Evolutionary conservation across 768 basidiomycete species (phyloP).

Genomic region (Pisolithus marmoratus): DNA sequence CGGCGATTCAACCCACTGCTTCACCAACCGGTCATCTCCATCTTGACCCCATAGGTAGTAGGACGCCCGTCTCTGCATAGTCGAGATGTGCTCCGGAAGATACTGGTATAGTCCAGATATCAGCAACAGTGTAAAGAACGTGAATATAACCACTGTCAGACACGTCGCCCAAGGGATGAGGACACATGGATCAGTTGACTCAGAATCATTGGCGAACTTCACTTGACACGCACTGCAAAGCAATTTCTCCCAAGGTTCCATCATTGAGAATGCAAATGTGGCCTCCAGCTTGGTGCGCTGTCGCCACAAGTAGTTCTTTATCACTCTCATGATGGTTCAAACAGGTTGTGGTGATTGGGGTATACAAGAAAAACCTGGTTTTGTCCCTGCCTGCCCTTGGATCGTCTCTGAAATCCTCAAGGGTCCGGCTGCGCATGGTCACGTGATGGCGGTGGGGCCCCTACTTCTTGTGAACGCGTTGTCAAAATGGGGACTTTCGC

Average conservation of each 20-base stretch:
- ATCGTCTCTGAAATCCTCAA: neutral
- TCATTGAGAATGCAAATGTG: conserved; percentile 54
- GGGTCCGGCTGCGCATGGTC: too few relatives aligned
- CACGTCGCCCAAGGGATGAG: neutral
- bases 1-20: conserved; percentile 21
- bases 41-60: conserved; percentile 65
- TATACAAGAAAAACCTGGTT: neutral
- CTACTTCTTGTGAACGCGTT: too few relatives aligned
- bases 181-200: neutral
- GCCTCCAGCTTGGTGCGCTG: conserved; percentile 38
- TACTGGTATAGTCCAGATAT: conserved; percentile 50
- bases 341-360: neutral
- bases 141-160: conserved; percentile 37
- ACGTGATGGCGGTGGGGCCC: too few relatives aligned
- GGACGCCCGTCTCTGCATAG: conserved; percentile 48
- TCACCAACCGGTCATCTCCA: conserved; percentile 28
- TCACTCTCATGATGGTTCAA: conserved; percentile 17
- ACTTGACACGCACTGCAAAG: conserved; percentile 43
- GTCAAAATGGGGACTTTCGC: too few relatives aligned
- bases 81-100: conserved; percentile 52
- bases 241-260: conserved; percentile 68
- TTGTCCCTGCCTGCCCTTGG: neutral
- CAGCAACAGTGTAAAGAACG: conserved; percentile 39
- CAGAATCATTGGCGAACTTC: neutral
- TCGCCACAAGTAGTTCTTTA: conserved; percentile 26